A percentile compares a stretch with the other conserved stretches of the same genome.
Evolutionary conservation across 139 green algal species (phyloP).

Genomic region (Chlamydomonas sphaeroides): DNA sequence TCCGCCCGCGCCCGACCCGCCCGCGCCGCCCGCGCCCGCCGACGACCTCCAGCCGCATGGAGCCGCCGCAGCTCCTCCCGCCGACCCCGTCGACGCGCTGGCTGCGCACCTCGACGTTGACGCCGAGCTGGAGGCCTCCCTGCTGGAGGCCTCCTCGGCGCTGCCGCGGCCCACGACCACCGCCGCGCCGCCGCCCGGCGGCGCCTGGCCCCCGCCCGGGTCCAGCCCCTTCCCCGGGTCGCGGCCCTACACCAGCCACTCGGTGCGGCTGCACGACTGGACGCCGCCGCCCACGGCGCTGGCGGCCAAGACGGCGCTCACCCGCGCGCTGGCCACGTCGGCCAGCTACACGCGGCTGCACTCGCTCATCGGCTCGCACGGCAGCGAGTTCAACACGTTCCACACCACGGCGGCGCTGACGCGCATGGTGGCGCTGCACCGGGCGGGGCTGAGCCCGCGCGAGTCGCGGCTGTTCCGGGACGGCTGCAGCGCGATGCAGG

Average conservation of each 20-base stretch:
- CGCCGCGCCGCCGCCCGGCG: no score
- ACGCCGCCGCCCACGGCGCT: slow-evolving; percentile 26
- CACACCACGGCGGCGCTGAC: slow-evolving; percentile 13
- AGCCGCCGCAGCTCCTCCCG: no score
- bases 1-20: no score
- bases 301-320: background rate
- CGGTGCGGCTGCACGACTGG: background rate
- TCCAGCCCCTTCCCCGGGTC: no score
- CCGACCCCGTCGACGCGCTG: no score
- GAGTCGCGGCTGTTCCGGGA: slow-evolving; percentile 38
- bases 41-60: no score
- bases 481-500: slow-evolving; percentile 23
- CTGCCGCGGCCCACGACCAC: no score
- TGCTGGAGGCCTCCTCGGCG: no score
- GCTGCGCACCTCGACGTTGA: no score
- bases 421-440: slow-evolving; percentile 12
- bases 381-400: slow-evolving; percentile 8
- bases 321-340: background rate
- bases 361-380: slow-evolving; percentile 3
- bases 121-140: no score
- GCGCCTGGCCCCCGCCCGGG: no score
- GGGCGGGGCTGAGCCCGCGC: background rate
- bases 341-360: slow-evolving; percentile 28
- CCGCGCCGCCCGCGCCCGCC: no score
- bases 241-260: background rate